A percentile compares a stretch with the other conserved stretches of the same genome.
phyloP scores from a whole-genome alignment of 768 basidiomycete species.

The Russula emetica region DNA sequence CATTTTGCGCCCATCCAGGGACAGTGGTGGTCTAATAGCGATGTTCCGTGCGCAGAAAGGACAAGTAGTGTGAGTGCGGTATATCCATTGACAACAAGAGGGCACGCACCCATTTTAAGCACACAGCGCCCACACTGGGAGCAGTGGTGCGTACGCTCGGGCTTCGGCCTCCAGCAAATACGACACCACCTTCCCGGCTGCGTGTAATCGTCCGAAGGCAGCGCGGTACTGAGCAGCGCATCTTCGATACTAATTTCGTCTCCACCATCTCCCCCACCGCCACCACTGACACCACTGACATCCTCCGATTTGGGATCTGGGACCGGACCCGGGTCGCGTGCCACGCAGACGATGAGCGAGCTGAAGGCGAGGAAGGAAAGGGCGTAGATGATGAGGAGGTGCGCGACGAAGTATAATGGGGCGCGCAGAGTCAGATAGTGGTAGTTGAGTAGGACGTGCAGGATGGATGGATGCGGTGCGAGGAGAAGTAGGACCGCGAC shows the following conservation, averaged over 20 bases:
- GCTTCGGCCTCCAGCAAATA: constrained; percentile 75
- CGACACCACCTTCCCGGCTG: constrained; percentile 68
- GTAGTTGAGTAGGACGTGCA: constrained; percentile 63
- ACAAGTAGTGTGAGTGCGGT: background rate
- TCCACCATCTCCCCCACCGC: constrained; percentile 29
- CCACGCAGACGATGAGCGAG: constrained; percentile 68
- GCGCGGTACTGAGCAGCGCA: constrained; percentile 48
- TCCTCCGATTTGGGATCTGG: constrained; percentile 21
- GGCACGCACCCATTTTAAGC: constrained; percentile 71
- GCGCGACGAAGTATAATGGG: constrained; percentile 45
- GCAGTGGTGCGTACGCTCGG: constrained; percentile 79
- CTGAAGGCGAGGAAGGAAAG: constrained; percentile 66
- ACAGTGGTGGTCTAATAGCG: constrained; percentile 76
- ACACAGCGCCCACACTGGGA: constrained; percentile 71
- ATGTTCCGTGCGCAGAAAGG: background rate
- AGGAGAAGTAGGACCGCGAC: constrained; percentile 55
- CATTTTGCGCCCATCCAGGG: constrained; percentile 78
- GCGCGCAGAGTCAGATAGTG: constrained; percentile 54
- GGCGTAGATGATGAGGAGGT: constrained; percentile 57
- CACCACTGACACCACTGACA: constrained; percentile 23
- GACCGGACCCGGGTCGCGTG: constrained; percentile 71
- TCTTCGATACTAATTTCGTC: constrained; percentile 49
- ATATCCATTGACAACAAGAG: background rate
- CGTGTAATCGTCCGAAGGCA: constrained; percentile 42
- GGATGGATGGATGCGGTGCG: constrained; percentile 69